Percentiles rank a stretch among this genome's conserved stretches.
These are phyloP conservation scores for Bipolaris gigantea DNA, from an alignment of 2,329 filamentous ascomycete genomes.

Conservation along the genomic window DNA sequence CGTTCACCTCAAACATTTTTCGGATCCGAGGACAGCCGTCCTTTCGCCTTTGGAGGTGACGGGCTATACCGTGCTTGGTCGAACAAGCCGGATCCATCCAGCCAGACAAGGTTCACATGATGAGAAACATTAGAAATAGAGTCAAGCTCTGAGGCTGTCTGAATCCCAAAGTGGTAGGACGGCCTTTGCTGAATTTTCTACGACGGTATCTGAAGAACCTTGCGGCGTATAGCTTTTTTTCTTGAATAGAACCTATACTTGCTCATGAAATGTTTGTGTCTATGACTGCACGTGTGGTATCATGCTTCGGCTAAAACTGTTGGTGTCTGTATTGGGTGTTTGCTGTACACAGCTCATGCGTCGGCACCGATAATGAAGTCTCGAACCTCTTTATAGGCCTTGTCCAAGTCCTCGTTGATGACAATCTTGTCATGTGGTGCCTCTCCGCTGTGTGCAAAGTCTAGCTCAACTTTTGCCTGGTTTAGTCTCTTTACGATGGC, in stretches of 20 bases:
- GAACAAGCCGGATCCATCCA: slow-evolving; percentile 65
- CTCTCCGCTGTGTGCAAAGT: slow-evolving; percentile 43
- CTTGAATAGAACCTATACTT: neutral
- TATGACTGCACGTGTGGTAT: slow-evolving; percentile 12
- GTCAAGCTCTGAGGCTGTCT: slow-evolving; percentile 89
- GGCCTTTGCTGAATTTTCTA: slow-evolving; percentile 49
- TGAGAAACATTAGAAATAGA: slow-evolving; percentile 86
- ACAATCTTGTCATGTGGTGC: slow-evolving; percentile 57
- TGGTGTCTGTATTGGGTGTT: neutral
- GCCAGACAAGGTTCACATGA: slow-evolving; percentile 65
- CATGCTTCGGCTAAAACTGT: neutral
- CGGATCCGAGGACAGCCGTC: slow-evolving; percentile 49
- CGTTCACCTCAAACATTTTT: slow-evolving; percentile 52
- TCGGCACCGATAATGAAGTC: slow-evolving; percentile 52
- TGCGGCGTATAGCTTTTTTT: slow-evolving; percentile 33
- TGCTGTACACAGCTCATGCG: slow-evolving; percentile 16
- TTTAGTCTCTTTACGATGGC: slow-evolving; percentile 53
- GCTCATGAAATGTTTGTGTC: neutral
- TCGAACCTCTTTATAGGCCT: slow-evolving; percentile 54
- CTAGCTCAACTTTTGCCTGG: slow-evolving; percentile 51
- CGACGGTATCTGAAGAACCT: slow-evolving; percentile 53
- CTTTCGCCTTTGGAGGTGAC: slow-evolving; percentile 15
- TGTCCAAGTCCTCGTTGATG: slow-evolving; percentile 56
- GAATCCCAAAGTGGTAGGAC: slow-evolving; percentile 52
- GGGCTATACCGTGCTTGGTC: slow-evolving; percentile 60